Evolutionary conservation across 306 rosid species (phyloP), one percentile per base, ranked within the genome.

Genomic region (Betula pendula): DNA sequence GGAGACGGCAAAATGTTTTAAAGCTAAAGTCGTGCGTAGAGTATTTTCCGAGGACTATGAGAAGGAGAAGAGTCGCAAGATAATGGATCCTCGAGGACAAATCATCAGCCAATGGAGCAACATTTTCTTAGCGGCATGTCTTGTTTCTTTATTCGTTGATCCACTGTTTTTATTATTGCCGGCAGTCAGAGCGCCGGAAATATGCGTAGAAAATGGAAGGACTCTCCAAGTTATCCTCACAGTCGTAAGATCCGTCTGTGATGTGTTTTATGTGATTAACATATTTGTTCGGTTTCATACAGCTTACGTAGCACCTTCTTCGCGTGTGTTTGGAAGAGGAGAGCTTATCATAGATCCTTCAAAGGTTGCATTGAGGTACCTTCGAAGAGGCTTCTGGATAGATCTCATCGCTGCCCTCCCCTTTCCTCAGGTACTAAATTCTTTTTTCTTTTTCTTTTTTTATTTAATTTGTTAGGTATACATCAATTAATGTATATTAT

Each of bases 1-100:
- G n/a, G n/a, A 75, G 81, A 81, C 77, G 1, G 74, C 68, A 2
- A 83, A 82, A 73, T 82, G 81, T 68, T 75, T 80, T 71, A 82
- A 82, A 78, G 78, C 77, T 31, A 80, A 79, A 82, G 83, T 87
- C 2, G 53, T 84, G 52, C 78, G 85, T 51, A 87, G 91, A 67
- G 91, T 87, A 11, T 85, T 87, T 80, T 85, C 89, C 63, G 91
- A 85, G 74, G 91, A 87, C 70, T 85, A 78, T 0, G 91, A 85
- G 13, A 82, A 82, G 68, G 89, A 75, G 2, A 85, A 81, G 51
- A 51, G n/a, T n/a, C n/a, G 77, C 40, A 80, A 65, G 75, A 77
- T 85, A 47, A 68, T 87, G 71, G 91, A 87, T 85, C 91, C 91
- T 43, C 42, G 89, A 42, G 91, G 91, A 56, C 79, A 80, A 69